Base-by-base conservation (phyloP, 345 rosid species). In the Rhodamnia rubescens region DNA sequence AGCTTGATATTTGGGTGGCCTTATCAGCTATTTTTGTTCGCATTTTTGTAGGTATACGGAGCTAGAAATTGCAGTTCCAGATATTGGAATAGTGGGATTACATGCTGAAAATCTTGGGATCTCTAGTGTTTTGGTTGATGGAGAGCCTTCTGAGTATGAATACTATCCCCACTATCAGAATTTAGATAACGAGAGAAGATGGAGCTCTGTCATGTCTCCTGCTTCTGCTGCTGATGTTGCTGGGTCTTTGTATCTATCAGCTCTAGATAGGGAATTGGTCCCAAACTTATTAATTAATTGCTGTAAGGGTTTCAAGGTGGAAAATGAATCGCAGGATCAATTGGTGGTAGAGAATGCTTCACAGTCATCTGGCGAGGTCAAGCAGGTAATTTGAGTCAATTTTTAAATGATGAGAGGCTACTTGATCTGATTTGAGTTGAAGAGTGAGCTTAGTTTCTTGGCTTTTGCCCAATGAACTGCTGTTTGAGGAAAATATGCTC, bases 51-150 rank as follows among this genome's bases (percentile, higher is more conserved):
- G 99, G 44, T 96, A 93, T 88, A 95, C 99, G 21, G 96, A 97
- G 92, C 90, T 97, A 87, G 98, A 97, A 89, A 95, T 97, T 61
- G 91, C 85, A 42, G 99, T 97, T 27, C 99, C 99, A 40, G 98
- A 97, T 85, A 96, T 97, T 5, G 99, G 98, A 18, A 89, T 97
- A 24, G 98, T 94, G 36, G 99, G 98, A 50, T 89, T 97, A 85
- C 94, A 94, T 61, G 98, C 98, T 53, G 98, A 97, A 93, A 96
- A 97, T 86, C 91, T 97, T 88, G 99, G 93, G 53, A 96, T 97
- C 0, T 95, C 93, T 90, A 91, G 90, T 91, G 99, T 97, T 26
- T 90, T 92, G 85, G 98, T 96, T 14, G 99, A 97, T 82, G 99
- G 99, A 21, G 98, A 97, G 88, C 89, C 92, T 42, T 90, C 99